A percentile compares a stretch with the other conserved stretches of the same genome.
Conservation (phyloP, 768 basidiomycete genomes). For the Trametes cubensis region DNA sequence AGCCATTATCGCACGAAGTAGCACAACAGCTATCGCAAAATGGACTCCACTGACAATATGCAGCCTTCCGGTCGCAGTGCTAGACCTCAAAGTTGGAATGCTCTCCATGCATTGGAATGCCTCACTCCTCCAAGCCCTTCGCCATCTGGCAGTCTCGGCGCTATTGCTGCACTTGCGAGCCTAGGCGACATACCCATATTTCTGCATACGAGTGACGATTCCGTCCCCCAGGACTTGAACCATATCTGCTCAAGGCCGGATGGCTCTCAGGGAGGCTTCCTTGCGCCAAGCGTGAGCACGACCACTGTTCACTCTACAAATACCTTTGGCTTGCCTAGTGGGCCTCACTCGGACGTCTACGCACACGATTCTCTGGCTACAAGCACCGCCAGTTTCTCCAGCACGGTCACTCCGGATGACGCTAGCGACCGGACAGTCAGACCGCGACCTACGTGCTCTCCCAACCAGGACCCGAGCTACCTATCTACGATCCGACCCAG, state of each 20-base stretch:
- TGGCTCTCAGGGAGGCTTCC: not conserved
- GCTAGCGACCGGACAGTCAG: slow-evolving; percentile 11
- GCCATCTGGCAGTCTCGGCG: slow-evolving; percentile 24
- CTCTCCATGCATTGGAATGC: slow-evolving; percentile 27
- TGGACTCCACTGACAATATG: not conserved
- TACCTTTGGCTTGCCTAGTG: slow-evolving; percentile 25
- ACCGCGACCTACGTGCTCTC: not conserved
- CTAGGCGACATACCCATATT: slow-evolving; percentile 34
- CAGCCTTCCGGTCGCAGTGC: not conserved
- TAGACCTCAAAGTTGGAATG: slow-evolving; percentile 29
- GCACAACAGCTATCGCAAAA: slow-evolving; percentile 10
- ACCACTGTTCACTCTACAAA: slow-evolving; percentile 25
- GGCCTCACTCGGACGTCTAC: not conserved
- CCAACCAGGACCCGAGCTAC: not conserved
- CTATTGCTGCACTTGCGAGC: slow-evolving; percentile 26
- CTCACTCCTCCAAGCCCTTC: slow-evolving; percentile 31
- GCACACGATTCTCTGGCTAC: not conserved
- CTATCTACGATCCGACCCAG: slow-evolving; percentile 5
- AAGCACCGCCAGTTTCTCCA: too few relatives aligned
- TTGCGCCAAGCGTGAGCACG: slow-evolving; percentile 23
- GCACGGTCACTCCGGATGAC: not conserved
- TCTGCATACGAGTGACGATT: slow-evolving; percentile 21
- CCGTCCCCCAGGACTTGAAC: slow-evolving; percentile 8
- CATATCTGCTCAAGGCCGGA: not conserved
- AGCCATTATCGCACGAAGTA: not conserved